Evolutionary conservation across 176 grass and related monocot genomes (phyloP).

Genomic region (Stipa capillata): DNA sequence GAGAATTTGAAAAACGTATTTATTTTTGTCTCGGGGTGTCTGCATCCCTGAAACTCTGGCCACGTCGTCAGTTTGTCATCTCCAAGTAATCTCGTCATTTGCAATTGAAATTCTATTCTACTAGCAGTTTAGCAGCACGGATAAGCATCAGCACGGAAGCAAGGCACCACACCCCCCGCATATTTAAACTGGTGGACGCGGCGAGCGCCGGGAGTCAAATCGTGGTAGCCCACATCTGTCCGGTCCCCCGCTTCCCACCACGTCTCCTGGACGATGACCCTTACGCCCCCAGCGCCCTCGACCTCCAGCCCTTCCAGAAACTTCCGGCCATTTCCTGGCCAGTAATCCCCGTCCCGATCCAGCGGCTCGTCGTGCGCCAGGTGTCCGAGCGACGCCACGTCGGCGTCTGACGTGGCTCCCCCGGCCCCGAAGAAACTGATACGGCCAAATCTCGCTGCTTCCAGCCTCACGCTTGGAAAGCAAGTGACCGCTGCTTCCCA

Average conservation of each 20-base stretch:
- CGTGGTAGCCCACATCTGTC: conserved; percentile 11
- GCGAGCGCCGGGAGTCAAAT: conserved; percentile 20
- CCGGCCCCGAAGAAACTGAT: conserved; percentile 58
- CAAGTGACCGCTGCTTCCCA: conserved; percentile 8
- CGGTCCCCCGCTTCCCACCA: neutral
- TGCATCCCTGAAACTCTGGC: neutral
- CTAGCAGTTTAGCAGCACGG: no score
- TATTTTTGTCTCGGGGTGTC: neutral
- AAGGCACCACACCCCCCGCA: no score
- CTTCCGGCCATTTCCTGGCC: conserved; percentile 67
- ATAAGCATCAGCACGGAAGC: no score
- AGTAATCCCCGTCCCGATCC: conserved; percentile 35
- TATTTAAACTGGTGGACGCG: conserved; percentile 36
- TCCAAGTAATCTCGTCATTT: neutral
- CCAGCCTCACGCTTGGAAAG: conserved; percentile 33
- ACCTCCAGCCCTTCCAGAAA: conserved; percentile 87
- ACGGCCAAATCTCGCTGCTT: conserved; percentile 41
- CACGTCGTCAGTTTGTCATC: neutral
- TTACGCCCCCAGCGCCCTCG: neutral
- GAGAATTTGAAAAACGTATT: neutral
- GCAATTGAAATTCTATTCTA: neutral
- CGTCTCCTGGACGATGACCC: conserved; percentile 31
- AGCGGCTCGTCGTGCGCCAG: conserved; percentile 40
- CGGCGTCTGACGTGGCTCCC: conserved; percentile 61
- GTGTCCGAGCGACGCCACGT: conserved; percentile 15